Conservation (phyloP, 2,329 filamentous ascomycete species). For the Ceratocystis destructans region DNA sequence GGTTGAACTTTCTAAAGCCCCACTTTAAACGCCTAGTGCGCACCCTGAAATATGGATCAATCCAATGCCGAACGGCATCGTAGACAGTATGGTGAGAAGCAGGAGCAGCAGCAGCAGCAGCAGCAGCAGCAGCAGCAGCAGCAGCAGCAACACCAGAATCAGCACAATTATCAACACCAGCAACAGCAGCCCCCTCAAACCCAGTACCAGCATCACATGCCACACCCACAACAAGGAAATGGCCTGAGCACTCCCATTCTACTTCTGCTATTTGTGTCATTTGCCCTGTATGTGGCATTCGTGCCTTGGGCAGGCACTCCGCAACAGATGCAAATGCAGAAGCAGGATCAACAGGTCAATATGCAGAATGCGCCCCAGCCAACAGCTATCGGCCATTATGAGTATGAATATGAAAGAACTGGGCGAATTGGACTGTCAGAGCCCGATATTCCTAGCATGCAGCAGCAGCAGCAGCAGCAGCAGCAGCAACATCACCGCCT, state of each 20-base stretch:
- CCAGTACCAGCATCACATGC: conserved; percentile 14
- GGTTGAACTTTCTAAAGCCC: background rate
- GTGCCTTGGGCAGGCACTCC: conserved; percentile 17
- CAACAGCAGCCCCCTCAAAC: conserved; percentile 8
- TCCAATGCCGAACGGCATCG: conserved; percentile 7
- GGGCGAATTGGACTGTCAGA: background rate
- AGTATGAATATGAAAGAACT: conserved; percentile 3
- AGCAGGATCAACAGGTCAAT: conserved; percentile 12
- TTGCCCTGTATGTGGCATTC: conserved; percentile 19
- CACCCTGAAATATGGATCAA: conserved; percentile 16
- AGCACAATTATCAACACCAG: background rate
- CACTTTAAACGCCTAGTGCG: conserved; percentile 5
- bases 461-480: background rate
- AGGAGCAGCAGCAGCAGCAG: conserved; percentile 10
- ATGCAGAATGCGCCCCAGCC: conserved; percentile 6
- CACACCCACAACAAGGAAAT: conserved; percentile 14
- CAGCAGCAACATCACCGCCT: background rate
- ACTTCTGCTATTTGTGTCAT: conserved; percentile 18
- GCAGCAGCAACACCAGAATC: conserved; percentile 2
- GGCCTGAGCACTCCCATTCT: conserved; percentile 17
- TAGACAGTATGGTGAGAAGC: conserved; percentile 7
- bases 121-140: no score
- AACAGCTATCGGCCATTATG: background rate
- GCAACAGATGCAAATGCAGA: conserved; percentile 10
- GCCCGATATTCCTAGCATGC: conserved; percentile 7